phyloP scores from a whole-genome alignment of 1,139 yeast genomes.

The Kodamaea sp. region DNA sequence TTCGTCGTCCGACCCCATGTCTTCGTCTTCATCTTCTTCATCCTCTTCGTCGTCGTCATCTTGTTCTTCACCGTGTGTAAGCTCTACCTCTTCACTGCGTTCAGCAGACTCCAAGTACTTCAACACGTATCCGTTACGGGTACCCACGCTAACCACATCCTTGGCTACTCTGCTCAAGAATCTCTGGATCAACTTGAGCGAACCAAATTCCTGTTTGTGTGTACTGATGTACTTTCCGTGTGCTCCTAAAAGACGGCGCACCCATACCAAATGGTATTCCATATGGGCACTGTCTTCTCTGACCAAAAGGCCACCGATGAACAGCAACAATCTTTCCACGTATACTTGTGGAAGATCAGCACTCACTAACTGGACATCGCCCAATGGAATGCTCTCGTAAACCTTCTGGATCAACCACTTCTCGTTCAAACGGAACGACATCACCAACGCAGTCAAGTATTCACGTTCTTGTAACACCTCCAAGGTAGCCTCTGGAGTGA shows the following conservation, averaged over 20 bases:
- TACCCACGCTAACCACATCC: constrained; percentile 61
- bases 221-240: constrained; percentile 78
- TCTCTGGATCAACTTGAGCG: constrained; percentile 72
- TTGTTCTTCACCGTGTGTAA: constrained; percentile 7
- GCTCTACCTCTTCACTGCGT: constrained; percentile 18
- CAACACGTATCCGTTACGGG: constrained; percentile 56
- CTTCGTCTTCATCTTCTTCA: constrained; percentile 18
- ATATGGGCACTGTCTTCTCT: constrained; percentile 71
- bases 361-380: constrained; percentile 67
- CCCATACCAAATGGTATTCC: constrained; percentile 84
- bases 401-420: constrained; percentile 68
- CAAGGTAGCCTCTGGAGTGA: constrained; percentile 77
- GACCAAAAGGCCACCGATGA: constrained; percentile 68
- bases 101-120: constrained; percentile 35
- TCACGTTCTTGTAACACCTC: constrained; percentile 66
- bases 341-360: constrained; percentile 76
- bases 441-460: constrained; percentile 77
- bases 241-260: constrained; percentile 59
- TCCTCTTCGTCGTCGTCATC: constrained; percentile 15
- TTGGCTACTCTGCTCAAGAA: constrained; percentile 75
- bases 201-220: constrained; percentile 64
- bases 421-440: constrained; percentile 94
- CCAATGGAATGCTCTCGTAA: constrained; percentile 74
- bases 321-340: constrained; percentile 63
- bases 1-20: constrained; percentile 19